Percentiles rank a stretch among this genome's conserved stretches.
These are phyloP conservation scores for Ustilago tritici DNA, from an alignment of 1,284 basidiomycete species.

Conservation along the genomic window DNA sequence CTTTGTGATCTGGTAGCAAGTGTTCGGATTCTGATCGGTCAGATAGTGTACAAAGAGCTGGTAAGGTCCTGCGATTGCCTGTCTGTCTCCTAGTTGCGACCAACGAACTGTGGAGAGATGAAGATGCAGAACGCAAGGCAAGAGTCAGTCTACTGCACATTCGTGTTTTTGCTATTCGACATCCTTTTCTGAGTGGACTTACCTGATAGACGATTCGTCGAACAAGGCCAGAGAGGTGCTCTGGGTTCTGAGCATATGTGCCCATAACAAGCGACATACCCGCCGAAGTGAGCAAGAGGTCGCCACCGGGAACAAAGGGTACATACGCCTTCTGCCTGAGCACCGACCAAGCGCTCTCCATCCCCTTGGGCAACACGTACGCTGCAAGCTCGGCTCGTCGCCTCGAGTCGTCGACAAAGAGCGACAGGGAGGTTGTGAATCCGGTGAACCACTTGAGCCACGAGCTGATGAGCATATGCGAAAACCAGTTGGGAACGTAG, in stretches of 20 bases:
- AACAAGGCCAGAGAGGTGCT: conserved; percentile 87
- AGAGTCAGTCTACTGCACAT: neutral
- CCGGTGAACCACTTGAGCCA: conserved; percentile 78
- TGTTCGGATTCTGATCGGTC: neutral
- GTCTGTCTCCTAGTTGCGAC: conserved; percentile 48
- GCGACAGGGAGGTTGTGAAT: conserved; percentile 79
- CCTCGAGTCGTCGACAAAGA: conserved; percentile 87
- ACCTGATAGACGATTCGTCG: conserved; percentile 85
- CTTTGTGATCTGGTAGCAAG: neutral
- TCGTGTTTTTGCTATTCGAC: too few relatives aligned
- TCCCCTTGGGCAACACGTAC: conserved; percentile 91
- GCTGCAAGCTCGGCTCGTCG: conserved; percentile 87
- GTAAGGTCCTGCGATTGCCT: neutral
- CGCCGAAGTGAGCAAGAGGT: conserved; percentile 76
- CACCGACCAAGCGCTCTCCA: conserved; percentile 78
- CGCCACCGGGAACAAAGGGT: conserved; percentile 77
- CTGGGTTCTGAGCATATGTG: conserved; percentile 83
- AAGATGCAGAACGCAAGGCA: neutral
- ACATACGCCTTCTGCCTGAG: conserved; percentile 82
- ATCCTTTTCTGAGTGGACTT: neutral
- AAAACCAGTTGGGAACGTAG: conserved; percentile 72
- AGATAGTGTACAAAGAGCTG: neutral
- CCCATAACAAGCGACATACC: conserved; percentile 94
- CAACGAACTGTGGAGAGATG: conserved; percentile 41
- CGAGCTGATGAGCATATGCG: conserved; percentile 77